Base-by-base conservation (phyloP, 73 alveolate species). In the Paramecium tetraurelia region DNA sequence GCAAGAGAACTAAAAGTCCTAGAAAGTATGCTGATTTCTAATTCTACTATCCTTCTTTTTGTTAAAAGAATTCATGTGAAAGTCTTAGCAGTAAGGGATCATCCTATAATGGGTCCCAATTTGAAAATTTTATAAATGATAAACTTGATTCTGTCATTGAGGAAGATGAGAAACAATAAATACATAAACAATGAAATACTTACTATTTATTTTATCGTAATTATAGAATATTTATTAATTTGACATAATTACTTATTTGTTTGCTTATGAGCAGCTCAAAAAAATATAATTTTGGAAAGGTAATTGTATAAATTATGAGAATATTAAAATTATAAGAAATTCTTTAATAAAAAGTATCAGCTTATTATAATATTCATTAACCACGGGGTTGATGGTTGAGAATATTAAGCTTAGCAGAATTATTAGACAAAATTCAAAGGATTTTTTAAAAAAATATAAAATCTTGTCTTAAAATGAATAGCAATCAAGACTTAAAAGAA, bases 21-120 rank as follows among this genome's bases (percentile, higher is more conserved):
- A 75, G 87, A 75, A 75, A 75, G 18, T 75, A 80, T 80, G 90
- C 90, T 11, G 90, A 80, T 18, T 22, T 46, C 21, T 12, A 41
- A 41, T 80, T 80, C 18, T 80, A 80, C 50, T 48, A 44, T 27
- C 90, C 90, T 22, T 80, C 90, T 1, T 80, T 80, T 72, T 72
- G 86, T 72, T 38, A 72, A 43, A 33, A 16, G 29, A 35, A 40
- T 10, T 72, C 59, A 1, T 72, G n/a, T 21, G 86, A 72, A 72
- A 36, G 59, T 72, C 33, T 29, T 72, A 38, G 59, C 14, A 36
- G 59, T 16, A 72, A 38, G 18, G 33, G 18, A 16, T 72, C 57
- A 20, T n/a, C 41, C 4, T 1, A 72, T 33, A 72, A 40, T 35
- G 41, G 1, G 20, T 72, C 86, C 16, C 16, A 38, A 72, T 11